phyloP scores from a whole-genome alignment of 2,329 filamentous ascomycete species.

The Colletotrichum eleusines region DNA sequence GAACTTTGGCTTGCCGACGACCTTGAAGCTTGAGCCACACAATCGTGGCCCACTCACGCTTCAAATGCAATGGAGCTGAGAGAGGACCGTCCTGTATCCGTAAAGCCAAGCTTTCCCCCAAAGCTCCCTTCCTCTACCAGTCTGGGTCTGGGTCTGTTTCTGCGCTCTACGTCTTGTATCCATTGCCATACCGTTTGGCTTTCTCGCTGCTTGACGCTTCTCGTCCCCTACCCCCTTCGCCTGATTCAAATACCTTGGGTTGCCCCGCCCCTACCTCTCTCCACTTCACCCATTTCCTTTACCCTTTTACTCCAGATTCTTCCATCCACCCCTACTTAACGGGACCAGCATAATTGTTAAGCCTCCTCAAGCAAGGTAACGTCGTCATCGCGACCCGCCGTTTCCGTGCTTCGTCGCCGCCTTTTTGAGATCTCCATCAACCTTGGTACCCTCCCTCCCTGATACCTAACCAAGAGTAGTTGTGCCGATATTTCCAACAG shows the following conservation, averaged over 20 bases:
- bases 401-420: conserved; percentile 9
- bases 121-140: conserved; percentile 19
- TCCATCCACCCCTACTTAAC: not conserved
- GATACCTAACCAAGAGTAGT: not conserved
- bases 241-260: conserved; percentile 33
- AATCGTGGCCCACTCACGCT: conserved; percentile 30
- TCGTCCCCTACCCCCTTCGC: not conserved
- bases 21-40: conserved; percentile 30
- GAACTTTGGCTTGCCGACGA: not conserved
- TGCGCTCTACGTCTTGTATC: conserved; percentile 8
- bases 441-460: not conserved
- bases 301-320: not conserved
- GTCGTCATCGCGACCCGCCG: conserved; percentile 16
- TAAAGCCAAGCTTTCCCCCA: conserved; percentile 32
- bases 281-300: not conserved
- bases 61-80: conserved; percentile 15
- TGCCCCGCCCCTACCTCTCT: conserved; percentile 17
- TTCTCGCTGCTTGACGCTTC: conserved; percentile 21
- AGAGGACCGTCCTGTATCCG: not conserved
- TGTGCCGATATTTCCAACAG: not conserved
- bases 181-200: conserved; percentile 13
- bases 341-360: not conserved
- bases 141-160: conserved; percentile 6
- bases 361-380: not conserved
- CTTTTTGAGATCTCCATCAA: conserved; percentile 8